These are phyloP conservation scores for Sambucus nigra DNA, from an alignment of 129 eudicot species.

Conservation along the genomic window DNA sequence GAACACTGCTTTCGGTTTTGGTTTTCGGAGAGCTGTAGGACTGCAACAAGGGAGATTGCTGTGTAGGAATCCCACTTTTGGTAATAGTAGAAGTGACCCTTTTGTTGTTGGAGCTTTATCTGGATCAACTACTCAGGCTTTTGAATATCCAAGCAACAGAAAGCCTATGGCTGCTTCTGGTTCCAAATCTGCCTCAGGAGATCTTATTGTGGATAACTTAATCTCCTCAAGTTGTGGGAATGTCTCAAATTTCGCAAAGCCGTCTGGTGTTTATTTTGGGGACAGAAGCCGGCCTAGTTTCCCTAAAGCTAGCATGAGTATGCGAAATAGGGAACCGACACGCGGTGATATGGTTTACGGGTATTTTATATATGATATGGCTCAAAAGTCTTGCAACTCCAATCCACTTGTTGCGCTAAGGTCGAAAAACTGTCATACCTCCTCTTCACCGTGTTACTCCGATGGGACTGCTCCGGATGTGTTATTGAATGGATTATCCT, in stretches of 20 bases:
- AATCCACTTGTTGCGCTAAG: constrained; percentile 18
- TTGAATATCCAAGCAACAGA: constrained; percentile 10
- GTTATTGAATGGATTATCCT: constrained; percentile 33
- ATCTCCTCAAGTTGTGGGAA: constrained; percentile 49
- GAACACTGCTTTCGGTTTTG: constrained; percentile 30
- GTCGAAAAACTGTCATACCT: constrained; percentile 23
- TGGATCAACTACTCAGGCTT: constrained; percentile 1
- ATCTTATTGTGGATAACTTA: constrained; percentile 51
- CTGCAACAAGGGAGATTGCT: constrained; percentile 17
- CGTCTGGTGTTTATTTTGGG: constrained; percentile 33
- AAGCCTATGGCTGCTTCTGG: constrained; percentile 64
- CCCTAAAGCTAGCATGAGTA: constrained; percentile 30
- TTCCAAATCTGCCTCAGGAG: constrained; percentile 53
- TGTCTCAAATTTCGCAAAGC: constrained; percentile 30
- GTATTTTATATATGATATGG: constrained; percentile 28
- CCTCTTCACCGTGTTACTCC: constrained; percentile 43
- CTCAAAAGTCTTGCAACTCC: constrained; percentile 13
- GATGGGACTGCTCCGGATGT: constrained; percentile 36
- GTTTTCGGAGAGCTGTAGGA: constrained; percentile 32
- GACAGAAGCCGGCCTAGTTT: constrained; percentile 31
- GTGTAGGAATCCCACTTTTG: constrained; percentile 10
- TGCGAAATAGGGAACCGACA: constrained; percentile 36
- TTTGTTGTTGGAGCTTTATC: constrained; percentile 18
- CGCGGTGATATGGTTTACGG: constrained; percentile 16
- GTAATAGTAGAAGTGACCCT: constrained; percentile 8